Evolutionary conservation across 805 yeast genomes (phyloP).

Genomic region (Wickerhamiella hasegawae): DNA sequence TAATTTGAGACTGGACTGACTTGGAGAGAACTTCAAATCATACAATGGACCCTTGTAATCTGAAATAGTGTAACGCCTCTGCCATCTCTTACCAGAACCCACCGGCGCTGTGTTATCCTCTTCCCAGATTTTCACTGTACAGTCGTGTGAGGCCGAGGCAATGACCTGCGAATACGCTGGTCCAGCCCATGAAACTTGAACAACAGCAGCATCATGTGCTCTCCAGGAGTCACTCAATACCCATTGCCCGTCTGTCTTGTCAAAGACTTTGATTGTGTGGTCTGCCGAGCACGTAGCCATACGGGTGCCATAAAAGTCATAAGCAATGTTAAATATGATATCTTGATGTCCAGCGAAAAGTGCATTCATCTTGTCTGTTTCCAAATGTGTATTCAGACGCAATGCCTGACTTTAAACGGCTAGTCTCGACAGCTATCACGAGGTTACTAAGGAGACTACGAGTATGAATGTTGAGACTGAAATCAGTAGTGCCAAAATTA

Average conservation of each 20-base stretch:
- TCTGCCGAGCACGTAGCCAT: conserved; percentile 92
- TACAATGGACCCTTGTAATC: conserved; percentile 83
- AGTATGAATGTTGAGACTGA: too few species aligned
- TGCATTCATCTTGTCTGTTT: too few species aligned
- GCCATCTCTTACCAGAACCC: conserved; percentile 77
- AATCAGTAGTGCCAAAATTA: too few species aligned
- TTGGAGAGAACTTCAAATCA: conserved; percentile 80
- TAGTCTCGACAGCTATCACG: too few species aligned
- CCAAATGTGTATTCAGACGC: too few species aligned
- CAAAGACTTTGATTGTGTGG: conserved; percentile 82
- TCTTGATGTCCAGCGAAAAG: conserved; percentile 87
- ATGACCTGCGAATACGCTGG: conserved; percentile 84
- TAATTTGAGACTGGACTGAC: conserved; percentile 61
- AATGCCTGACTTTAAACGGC: too few species aligned
- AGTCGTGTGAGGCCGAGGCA: conserved; percentile 80
- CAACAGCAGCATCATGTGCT: conserved; percentile 83
- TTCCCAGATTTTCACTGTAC: conserved; percentile 82
- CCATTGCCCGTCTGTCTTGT: conserved; percentile 55
- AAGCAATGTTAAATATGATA: conserved; percentile 74
- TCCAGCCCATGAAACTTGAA: conserved; percentile 78
- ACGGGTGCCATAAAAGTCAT: conserved; percentile 79
- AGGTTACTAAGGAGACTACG: too few species aligned
- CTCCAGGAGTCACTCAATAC: conserved; percentile 77
- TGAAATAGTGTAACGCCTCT: conserved; percentile 53
- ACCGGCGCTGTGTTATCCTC: conserved; percentile 65